phyloP scores from a whole-genome alignment of 2,329 filamentous ascomycete genomes.

The Fonsecaea multimorphosa region DNA sequence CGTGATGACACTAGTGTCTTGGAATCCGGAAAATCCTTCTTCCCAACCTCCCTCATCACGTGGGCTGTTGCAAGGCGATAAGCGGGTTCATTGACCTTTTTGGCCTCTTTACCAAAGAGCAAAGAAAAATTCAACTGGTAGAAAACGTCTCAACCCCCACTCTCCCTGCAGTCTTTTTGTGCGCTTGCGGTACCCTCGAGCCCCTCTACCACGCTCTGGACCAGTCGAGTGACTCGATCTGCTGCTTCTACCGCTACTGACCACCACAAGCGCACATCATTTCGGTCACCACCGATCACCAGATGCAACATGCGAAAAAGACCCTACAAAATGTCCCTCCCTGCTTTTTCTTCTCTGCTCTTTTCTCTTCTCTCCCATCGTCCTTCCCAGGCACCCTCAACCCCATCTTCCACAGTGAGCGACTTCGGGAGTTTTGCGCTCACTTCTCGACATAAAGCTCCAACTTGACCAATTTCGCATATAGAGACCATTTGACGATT shows the following conservation, averaged over 20 bases:
- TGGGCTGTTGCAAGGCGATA: not conserved
- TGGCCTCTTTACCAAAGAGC: not conserved
- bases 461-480: slow-evolving; percentile 37
- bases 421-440: slow-evolving; percentile 67
- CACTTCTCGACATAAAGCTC: slow-evolving; percentile 57
- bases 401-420: slow-evolving; percentile 49
- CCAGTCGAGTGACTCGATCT: not conserved
- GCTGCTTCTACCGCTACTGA: not conserved
- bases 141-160: not conserved
- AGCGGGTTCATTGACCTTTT: not conserved
- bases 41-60: not conserved
- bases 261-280: not conserved
- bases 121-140: not conserved
- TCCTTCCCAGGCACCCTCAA: slow-evolving; percentile 12
- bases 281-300: slow-evolving; percentile 21
- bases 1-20: not conserved
- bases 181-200: not conserved
- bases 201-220: not conserved
- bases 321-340: slow-evolving; percentile 13
- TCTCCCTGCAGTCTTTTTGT: not conserved
- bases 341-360: slow-evolving; percentile 7
- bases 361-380: slow-evolving; percentile 16
- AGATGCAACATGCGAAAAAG: slow-evolving; percentile 26
- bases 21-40: not conserved
- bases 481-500: not conserved